A percentile compares a stretch with the other conserved stretches of the same genome.
Evolutionary conservation across 1,139 yeast species (phyloP).

Genomic region (Candida frijolesensis): DNA sequence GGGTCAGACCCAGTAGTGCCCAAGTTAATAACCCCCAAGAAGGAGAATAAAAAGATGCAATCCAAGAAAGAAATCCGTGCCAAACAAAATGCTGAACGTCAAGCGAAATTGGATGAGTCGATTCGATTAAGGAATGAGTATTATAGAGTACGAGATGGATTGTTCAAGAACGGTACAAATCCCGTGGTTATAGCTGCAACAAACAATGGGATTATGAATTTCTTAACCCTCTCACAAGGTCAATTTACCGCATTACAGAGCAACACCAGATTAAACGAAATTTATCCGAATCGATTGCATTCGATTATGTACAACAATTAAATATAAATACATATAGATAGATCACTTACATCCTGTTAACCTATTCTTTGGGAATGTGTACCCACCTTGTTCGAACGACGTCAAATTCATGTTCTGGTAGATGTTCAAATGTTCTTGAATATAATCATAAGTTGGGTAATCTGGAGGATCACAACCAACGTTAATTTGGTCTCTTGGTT

Average conservation of each 20-base stretch:
- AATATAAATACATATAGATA: background rate
- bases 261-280: slow-evolving; percentile 13
- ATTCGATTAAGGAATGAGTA: slow-evolving; percentile 29
- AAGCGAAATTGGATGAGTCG: slow-evolving; percentile 26
- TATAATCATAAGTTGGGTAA: slow-evolving; percentile 75
- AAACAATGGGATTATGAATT: slow-evolving; percentile 73
- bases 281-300: slow-evolving; percentile 15
- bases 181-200: slow-evolving; percentile 64
- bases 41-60: slow-evolving; percentile 17
- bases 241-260: slow-evolving; percentile 45
- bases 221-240: slow-evolving; percentile 59
- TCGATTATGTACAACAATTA: slow-evolving; percentile 16
- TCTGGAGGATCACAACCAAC: slow-evolving; percentile 76
- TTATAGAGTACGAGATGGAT: slow-evolving; percentile 28
- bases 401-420: slow-evolving; percentile 69
- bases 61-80: slow-evolving; percentile 24
- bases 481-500: slow-evolving; percentile 53
- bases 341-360: slow-evolving; percentile 21
- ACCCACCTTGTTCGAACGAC: slow-evolving; percentile 68
- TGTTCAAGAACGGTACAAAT: slow-evolving; percentile 49
- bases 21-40: slow-evolving; percentile 16
- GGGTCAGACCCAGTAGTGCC: slow-evolving; percentile 15
- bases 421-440: slow-evolving; percentile 61
- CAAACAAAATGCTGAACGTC: slow-evolving; percentile 28
- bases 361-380: slow-evolving; percentile 54